phyloP scores from a whole-genome alignment of 345 rosid species.

The Arabis hirsuta region DNA sequence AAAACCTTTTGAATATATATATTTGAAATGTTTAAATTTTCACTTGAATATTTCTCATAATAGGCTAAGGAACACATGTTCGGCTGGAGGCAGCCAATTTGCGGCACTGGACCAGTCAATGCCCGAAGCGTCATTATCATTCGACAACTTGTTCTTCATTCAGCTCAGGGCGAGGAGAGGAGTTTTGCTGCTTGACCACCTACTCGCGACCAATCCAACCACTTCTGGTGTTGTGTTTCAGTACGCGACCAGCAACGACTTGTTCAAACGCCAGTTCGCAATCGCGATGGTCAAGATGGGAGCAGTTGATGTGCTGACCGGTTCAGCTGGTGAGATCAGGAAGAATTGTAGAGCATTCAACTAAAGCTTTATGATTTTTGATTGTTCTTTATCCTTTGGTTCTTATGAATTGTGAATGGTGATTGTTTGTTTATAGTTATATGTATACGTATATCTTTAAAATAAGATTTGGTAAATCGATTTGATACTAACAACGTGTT shows the following conservation, averaged over 20 bases:
- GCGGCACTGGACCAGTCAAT: slow-evolving; percentile 69
- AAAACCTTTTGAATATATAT: no score
- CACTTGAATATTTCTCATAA: background rate
- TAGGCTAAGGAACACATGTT: slow-evolving; percentile 51
- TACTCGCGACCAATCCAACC: slow-evolving; percentile 48
- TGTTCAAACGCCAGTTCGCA: slow-evolving; percentile 53
- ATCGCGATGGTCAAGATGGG: slow-evolving; percentile 73
- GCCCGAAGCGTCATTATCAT: slow-evolving; percentile 40
- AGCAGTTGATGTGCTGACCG: slow-evolving; percentile 56
- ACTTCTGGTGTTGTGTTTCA: slow-evolving; percentile 51
- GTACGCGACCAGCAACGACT: slow-evolving; percentile 43
- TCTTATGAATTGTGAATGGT: slow-evolving; percentile 25
- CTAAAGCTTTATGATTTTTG: slow-evolving; percentile 24
- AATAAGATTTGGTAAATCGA: slow-evolving; percentile 20
- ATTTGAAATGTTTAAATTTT: no score
- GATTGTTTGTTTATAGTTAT: slow-evolving; percentile 21
- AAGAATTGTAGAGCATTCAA: slow-evolving; percentile 63
- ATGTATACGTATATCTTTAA: background rate
- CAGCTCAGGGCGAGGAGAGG: slow-evolving; percentile 59
- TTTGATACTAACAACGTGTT: background rate
- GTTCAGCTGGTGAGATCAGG: slow-evolving; percentile 67
- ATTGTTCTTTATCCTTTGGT: background rate
- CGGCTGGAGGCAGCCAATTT: slow-evolving; percentile 46
- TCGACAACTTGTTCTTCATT: slow-evolving; percentile 59
- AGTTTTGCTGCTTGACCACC: slow-evolving; percentile 64